phyloP scores from a whole-genome alignment of 2,329 filamentous ascomycete genomes.

The Colletotrichum acutatum region DNA sequence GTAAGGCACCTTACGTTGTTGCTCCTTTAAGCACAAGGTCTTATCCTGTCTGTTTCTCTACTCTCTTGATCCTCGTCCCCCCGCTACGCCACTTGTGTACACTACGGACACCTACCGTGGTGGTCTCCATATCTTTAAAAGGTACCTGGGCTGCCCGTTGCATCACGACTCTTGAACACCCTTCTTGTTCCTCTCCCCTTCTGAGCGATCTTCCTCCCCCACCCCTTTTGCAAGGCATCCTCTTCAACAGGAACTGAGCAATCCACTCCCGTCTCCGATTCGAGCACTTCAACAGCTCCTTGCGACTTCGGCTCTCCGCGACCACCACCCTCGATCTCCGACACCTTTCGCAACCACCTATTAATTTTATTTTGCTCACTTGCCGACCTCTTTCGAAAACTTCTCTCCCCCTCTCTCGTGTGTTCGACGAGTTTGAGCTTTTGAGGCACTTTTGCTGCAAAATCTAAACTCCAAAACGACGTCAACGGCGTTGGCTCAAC shows the following conservation, averaged over 20 bases:
- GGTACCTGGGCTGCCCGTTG: constrained; percentile 27
- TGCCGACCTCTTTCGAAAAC: background rate
- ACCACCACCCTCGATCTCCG: constrained; percentile 33
- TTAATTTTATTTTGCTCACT: background rate
- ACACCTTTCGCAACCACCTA: constrained; percentile 5
- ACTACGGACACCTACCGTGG: background rate
- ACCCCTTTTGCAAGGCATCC: constrained; percentile 16
- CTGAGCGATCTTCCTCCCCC: background rate
- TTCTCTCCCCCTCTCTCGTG: background rate
- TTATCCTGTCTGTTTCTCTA: background rate
- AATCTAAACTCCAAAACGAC: constrained; percentile 10
- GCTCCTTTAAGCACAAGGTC: background rate
- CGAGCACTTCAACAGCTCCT: constrained; percentile 35
- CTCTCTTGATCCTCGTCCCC: background rate
- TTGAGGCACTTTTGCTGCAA: constrained; percentile 6
- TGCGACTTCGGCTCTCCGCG: constrained; percentile 34
- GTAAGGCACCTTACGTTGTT: background rate
- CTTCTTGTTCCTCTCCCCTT: background rate
- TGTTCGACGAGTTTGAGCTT: background rate
- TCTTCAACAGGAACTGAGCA: constrained; percentile 33
- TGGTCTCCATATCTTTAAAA: constrained; percentile 27
- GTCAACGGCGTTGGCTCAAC: constrained; percentile 29
- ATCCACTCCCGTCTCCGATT: constrained; percentile 13
- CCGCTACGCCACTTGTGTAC: background rate
- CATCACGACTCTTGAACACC: constrained; percentile 22